Base-by-base conservation (phyloP, 192 early-diverging fungal species). In the Linnemannia exigua region DNA sequence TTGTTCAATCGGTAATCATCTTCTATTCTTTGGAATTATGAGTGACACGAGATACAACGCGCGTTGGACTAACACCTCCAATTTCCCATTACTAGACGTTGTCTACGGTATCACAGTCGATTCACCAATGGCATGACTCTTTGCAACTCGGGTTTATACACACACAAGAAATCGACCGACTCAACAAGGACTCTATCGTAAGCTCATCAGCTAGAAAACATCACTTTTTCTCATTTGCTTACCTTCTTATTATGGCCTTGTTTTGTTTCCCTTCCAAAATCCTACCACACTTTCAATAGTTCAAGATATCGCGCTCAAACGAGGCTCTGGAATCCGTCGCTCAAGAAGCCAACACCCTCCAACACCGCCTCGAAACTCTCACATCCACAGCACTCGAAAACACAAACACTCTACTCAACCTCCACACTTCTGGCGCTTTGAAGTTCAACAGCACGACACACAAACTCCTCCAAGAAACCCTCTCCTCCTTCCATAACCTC, bases 151-250 rank as follows among this genome's bases (percentile, higher is more conserved):
- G 58, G 0, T 4, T 79, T 15, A 51, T 33, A 11, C 54, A 31
- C 1, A 12, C 51, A 19, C 41, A 79, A 38, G 71, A 72, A 25
- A 31, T 79, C 6, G 33, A 63, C 33, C 36, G 44, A 15, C 47
- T 73, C 33, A 67, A 38, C 22, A 7, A 74, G 19, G 70, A 67
- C 28, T 7, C 51, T 25, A 66, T 79, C 54, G 77, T 79, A 79
- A 8, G 37, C 20, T 31, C n/a, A 33, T 2, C 22, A 58, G 2
- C n/a, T 5, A 7, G 1, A 16, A 52, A 44, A 28, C 9, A 25
- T 28, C n/a, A 20, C n/a, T 58, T 8, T 1, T 58, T 58, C 22
- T 58, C 20, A 15, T 50, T 16, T 17, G 15, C 48, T 16, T 2
- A 15, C 48, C 48, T 16, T 50, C 48, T 50, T 50, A 44, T 4